These are phyloP conservation scores for Passiflora organensis DNA, from an alignment of 345 rosid species.

Conservation along the genomic window DNA sequence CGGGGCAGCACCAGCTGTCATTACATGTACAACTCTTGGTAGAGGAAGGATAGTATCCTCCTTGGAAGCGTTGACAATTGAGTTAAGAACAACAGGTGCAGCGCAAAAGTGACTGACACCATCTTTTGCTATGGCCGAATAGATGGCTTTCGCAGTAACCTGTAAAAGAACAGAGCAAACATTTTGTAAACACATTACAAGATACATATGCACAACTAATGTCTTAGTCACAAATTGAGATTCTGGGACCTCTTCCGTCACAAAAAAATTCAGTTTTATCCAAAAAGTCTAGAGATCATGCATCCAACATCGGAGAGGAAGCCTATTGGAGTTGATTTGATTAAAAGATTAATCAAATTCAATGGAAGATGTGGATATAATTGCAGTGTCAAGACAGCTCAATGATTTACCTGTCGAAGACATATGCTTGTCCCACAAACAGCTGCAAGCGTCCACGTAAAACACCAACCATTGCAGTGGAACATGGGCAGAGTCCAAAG, in stretches of 20 bases:
- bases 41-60: constrained; percentile 78
- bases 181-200: not conserved
- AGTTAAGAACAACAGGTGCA: constrained; percentile 90
- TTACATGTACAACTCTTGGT: constrained; percentile 70
- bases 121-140: constrained; percentile 63
- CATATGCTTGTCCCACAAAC: constrained; percentile 79
- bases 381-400: not conserved
- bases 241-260: no score
- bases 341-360: no score
- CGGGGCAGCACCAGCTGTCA: constrained; percentile 92
- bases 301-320: no score
- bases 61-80: constrained; percentile 64
- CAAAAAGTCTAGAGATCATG: no score
- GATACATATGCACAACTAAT: no score
- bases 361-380: not conserved
- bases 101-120: constrained; percentile 81
- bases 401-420: constrained; percentile 75
- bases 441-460: constrained; percentile 77
- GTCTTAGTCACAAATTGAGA: no score
- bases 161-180: constrained; percentile 21
- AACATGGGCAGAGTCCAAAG: constrained; percentile 98
- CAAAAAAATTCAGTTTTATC: no score
- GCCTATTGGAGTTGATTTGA: no score
- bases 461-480: constrained; percentile 93
- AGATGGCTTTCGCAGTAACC: constrained; percentile 80